Base-by-base conservation (phyloP, 2,329 filamentous ascomycete species). In the Xylaria sp. region DNA sequence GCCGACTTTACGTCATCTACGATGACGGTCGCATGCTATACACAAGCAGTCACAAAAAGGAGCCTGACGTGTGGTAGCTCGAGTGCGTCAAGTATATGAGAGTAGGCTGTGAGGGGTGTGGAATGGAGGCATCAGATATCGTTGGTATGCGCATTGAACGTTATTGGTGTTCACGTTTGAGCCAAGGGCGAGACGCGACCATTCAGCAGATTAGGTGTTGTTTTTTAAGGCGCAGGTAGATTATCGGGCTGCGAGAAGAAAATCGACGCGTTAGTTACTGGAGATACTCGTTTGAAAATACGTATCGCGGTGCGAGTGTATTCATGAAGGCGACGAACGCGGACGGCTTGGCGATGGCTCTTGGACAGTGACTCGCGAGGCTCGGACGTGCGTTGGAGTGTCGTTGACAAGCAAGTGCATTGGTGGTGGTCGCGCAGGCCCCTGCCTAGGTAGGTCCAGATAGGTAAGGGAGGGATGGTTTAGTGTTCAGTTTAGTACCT, bases 1-100 rank as follows among this genome's bases (percentile, higher is more conserved):
- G 39, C 61, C 50, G 51, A 67, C 56, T 67, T 70, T 59, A 65
- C 70, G 62, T 63, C 65, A 71, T 68, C 60, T 68, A 75, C 71
- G 67, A 70, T 67, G 64, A 36, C 54, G 66, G 45, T 69, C 33
- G 54, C 59, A 63, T 62, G 53, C 53, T 63, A 60, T 63, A 47
- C 15, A 50, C 22, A 11, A 25, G 22, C 25, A 42, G 20, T 60
- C 5, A 15, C 9, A n/a, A 61, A 39, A n/a, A 54, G 25, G 25
- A 62, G 50, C 42, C 38, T 15, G 17, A 25, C 31, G 10, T 44
- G 29, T 15, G 31, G 11, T 20, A 25, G n/a, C 20, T 13, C 25
- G 44, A 38, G 17, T 25, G 17, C 10, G 42, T 20, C 20, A 33
- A 36, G 22, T 67, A 47, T 68, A 68, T 39, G 39, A 39, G 42